Percentiles rank a stretch among this genome's conserved stretches.
phyloP scores from a whole-genome alignment of 441 rosid genomes.

The Syzygium malaccense region DNA sequence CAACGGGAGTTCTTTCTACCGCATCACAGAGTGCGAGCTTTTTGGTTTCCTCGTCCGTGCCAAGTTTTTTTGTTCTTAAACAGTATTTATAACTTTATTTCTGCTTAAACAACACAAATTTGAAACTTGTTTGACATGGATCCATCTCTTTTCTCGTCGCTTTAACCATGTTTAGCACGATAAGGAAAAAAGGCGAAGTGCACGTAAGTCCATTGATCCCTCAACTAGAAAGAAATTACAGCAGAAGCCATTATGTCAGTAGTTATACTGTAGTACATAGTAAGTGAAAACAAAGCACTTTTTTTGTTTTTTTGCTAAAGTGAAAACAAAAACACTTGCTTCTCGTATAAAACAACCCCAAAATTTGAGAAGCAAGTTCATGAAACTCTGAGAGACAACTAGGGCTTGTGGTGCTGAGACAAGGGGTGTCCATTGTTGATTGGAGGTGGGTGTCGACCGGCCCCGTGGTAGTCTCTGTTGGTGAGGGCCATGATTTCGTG shows the following conservation, averaged over 20 bases:
- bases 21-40: neutral
- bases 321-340: neutral
- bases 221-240: neutral
- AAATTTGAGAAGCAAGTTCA: neutral
- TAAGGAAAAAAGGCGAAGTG: neutral
- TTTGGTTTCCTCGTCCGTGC: neutral
- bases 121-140: neutral
- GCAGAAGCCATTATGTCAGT: neutral
- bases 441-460: slow-evolving; percentile 8
- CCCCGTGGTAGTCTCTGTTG: slow-evolving; percentile 6
- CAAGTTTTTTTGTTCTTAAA: neutral
- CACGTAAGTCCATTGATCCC: neutral
- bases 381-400: neutral
- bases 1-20: neutral
- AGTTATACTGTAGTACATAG: neutral
- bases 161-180: neutral
- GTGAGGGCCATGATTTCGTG: slow-evolving; percentile 2
- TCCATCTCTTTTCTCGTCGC: neutral
- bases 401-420: neutral
- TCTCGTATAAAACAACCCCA: neutral
- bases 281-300: neutral
- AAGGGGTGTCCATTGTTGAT: slow-evolving; percentile 9
- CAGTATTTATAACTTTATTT: neutral
- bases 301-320: too few species aligned
- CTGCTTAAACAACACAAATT: neutral